Conservation (phyloP, 495 filamentous ascomycete genomes). For the Penicillium daleae region DNA sequence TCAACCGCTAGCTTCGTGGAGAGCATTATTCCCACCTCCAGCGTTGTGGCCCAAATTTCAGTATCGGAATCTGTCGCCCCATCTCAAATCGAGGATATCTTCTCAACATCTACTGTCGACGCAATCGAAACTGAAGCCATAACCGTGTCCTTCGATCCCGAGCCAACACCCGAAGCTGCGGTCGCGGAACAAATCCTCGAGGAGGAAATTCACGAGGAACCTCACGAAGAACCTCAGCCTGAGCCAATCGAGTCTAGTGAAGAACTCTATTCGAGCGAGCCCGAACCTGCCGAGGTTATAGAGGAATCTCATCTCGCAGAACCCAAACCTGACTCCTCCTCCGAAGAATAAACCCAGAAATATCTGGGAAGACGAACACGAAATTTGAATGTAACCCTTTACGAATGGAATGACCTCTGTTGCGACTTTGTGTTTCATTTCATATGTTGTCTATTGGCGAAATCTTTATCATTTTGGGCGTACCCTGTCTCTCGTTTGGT, state of each 20-base stretch:
- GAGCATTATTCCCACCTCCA: background rate
- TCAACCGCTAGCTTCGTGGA: background rate
- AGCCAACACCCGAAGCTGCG: background rate
- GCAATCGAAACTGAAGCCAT: background rate
- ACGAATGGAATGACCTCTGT: slow-evolving; percentile 33
- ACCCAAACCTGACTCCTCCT: background rate
- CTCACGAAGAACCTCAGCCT: background rate
- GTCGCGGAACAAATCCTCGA: background rate
- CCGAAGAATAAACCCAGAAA: background rate
- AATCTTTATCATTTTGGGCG: slow-evolving; percentile 6
- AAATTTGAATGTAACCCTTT: slow-evolving; percentile 10
- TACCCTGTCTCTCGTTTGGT: slow-evolving; percentile 16
- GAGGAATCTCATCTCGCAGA: background rate
- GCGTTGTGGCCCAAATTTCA: background rate
- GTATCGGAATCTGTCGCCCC: background rate
- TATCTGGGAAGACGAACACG: background rate
- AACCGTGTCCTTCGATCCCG: background rate
- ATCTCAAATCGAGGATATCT: background rate
- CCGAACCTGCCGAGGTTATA: background rate
- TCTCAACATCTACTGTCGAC: background rate
- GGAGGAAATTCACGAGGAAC: background rate
- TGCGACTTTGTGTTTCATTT: slow-evolving; percentile 15
- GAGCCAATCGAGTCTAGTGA: background rate
- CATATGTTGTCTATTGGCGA: background rate
- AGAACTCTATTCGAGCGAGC: background rate